Conservation (phyloP, 78 protist species). For the Dictyostelium citrinum region DNA sequence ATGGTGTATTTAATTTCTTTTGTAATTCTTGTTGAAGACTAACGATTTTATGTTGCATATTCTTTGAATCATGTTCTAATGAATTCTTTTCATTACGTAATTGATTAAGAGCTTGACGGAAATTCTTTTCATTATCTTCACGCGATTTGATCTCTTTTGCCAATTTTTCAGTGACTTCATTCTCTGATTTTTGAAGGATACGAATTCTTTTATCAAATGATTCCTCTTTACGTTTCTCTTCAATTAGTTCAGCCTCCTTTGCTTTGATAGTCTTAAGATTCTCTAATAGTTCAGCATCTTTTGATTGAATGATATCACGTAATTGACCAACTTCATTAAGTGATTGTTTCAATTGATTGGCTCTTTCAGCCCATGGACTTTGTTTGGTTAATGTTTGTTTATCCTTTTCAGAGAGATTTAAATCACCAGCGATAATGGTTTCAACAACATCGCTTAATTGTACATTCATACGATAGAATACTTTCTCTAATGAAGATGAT, state of each 20-base stretch:
- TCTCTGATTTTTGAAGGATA: conserved; percentile 46
- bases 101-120: conserved; percentile 30
- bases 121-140: conserved; percentile 43
- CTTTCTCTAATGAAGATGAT: conserved; percentile 27
- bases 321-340: conserved; percentile 42
- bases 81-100: conserved; percentile 6
- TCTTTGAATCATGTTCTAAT: conserved; percentile 24
- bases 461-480: conserved; percentile 25
- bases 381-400: not conserved
- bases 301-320: conserved; percentile 7
- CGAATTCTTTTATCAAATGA: conserved; percentile 75
- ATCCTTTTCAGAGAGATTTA: conserved; percentile 1
- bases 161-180: conserved; percentile 16
- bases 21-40: conserved; percentile 3
- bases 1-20: conserved; percentile 10
- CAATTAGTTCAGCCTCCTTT: conserved; percentile 59
- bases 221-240: conserved; percentile 78
- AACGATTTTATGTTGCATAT: not conserved
- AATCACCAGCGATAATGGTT: conserved; percentile 67
- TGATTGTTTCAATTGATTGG: conserved; percentile 23
- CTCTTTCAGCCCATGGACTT: conserved; percentile 41
- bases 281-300: conserved; percentile 52
- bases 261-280: conserved; percentile 27
- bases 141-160: conserved; percentile 14
- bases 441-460: conserved; percentile 61